Base-by-base conservation (phyloP, 352 stramenopile species). In the Globisporangium megalacanthum region DNA sequence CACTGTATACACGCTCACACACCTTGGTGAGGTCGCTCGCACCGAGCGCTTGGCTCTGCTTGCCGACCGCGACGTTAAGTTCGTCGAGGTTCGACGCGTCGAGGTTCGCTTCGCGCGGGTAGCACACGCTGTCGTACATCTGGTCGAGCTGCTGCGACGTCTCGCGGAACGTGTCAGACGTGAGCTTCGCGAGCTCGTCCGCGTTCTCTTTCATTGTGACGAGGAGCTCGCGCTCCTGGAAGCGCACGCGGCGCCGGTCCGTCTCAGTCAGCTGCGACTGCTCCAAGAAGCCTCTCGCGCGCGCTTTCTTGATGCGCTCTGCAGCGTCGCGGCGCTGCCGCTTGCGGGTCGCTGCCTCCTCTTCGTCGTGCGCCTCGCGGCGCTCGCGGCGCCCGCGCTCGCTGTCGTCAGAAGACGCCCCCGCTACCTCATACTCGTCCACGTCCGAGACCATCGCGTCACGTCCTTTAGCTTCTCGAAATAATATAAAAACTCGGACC, bases 31-130 rank as follows among this genome's bases (percentile, higher is more conserved):
- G 60, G 55, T 93, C 80, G 53, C 77, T 91, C 0, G 83, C 71
- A 15, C 80, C 75, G 33, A 93, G 62, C 1, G 79, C 70, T 49
- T 90, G 72, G 6, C 75, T 84, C 69, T 93, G 83, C 60, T 91
- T 91, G 35, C 72, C 66, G 11, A 93, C 77, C 0, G 82, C 78
- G 37, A 75, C 72, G 59, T 90, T 93, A 44, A 93, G 76, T 54
- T 93, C 83, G 58, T 93, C 83, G 41, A 93, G 68, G 55, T 93
- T 93, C 37, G 66, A 86, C 19, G 83, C 83, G 52, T 93, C 83
- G 50, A 93, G 54, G 59, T 93, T 93, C 49, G 83, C 83, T 52
- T 93, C 83, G 7, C 83, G 78, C 37, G 83, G 80, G 62, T 91
- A 93, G 60, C 79, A 88, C 42, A 93, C 81, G 47, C 72, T 70